Conservation (phyloP, 148 eudicot species). For the Dysphania ambrosioides region DNA sequence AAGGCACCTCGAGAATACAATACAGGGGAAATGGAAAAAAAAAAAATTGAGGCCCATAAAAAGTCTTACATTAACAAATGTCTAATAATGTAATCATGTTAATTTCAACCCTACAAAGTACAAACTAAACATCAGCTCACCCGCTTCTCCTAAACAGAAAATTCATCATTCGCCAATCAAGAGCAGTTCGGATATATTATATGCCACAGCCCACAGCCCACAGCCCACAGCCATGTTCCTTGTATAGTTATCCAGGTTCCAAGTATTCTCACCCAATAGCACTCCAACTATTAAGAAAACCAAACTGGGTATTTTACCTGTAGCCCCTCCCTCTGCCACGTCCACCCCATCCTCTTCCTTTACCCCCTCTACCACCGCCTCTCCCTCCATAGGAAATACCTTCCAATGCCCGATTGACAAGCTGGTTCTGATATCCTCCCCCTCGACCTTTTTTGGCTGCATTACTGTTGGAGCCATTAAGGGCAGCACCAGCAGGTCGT, state of each 20-base stretch:
- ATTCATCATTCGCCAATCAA: slow-evolving; percentile 9
- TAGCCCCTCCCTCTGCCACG: slow-evolving; percentile 73
- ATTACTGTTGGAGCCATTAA: slow-evolving; percentile 47
- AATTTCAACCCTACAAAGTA: slow-evolving; percentile 7
- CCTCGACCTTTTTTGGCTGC: slow-evolving; percentile 71
- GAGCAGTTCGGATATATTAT: background rate
- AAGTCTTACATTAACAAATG: background rate
- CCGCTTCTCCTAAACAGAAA: background rate
- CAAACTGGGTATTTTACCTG: slow-evolving; percentile 14
- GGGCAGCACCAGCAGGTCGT: slow-evolving; percentile 45
- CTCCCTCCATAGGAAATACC: slow-evolving; percentile 53
- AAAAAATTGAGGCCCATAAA: background rate
- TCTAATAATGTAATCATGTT: slow-evolving; percentile 2
- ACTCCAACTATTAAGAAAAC: slow-evolving; percentile 1
- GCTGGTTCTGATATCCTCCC: slow-evolving; percentile 58
- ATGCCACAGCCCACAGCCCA: background rate
- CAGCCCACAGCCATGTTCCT: background rate
- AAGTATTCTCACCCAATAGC: background rate
- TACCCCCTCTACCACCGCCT: slow-evolving; percentile 50
- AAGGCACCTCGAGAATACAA: background rate
- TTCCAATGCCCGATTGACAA: slow-evolving; percentile 64
- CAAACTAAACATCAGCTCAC: slow-evolving; percentile 15
- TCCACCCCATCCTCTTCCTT: slow-evolving; percentile 59
- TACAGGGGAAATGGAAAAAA: background rate
- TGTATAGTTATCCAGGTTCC: slow-evolving; percentile 5